These are phyloP conservation scores for Podospora fimiseda DNA, from an alignment of 495 filamentous ascomycete species.

Conservation along the genomic window DNA sequence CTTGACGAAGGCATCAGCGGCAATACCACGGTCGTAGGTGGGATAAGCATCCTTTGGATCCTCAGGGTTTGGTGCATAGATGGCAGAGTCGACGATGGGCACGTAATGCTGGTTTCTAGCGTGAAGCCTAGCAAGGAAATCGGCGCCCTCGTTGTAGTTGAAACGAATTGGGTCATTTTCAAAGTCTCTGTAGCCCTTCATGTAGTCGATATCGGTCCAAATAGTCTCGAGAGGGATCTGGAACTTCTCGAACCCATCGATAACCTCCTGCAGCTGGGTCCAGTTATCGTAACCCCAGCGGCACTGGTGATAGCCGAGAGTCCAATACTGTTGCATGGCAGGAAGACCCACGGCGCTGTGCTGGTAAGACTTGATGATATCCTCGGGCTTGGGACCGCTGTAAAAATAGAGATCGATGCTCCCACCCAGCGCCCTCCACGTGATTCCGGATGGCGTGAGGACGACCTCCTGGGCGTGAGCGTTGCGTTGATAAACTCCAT, in stretches of 20 bases:
- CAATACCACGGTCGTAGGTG: constrained; percentile 61
- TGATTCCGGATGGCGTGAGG: constrained; percentile 57
- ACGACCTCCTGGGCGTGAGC: constrained; percentile 73
- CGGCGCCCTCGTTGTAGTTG: constrained; percentile 54
- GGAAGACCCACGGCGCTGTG: constrained; percentile 61
- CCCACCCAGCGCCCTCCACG: constrained; percentile 76
- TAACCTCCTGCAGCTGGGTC: constrained; percentile 66
- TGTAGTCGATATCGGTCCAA: constrained; percentile 83
- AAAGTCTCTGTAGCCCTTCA: constrained; percentile 63
- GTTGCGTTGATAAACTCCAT: constrained; percentile 79
- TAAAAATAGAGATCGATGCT: constrained; percentile 80
- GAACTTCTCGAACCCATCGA: constrained; percentile 65
- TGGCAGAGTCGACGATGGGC: constrained; percentile 77
- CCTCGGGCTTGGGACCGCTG: constrained; percentile 61
- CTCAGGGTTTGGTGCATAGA: constrained; percentile 69
- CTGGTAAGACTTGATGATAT: constrained; percentile 67
- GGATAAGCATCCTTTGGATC: constrained; percentile 66
- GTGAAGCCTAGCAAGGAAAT: constrained; percentile 63
- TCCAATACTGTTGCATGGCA: constrained; percentile 85
- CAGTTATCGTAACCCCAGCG: constrained; percentile 76
- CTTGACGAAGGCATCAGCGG: constrained; percentile 59
- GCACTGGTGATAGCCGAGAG: constrained; percentile 80
- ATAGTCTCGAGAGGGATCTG: constrained; percentile 77
- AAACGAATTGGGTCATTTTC: constrained; percentile 66
- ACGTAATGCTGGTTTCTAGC: constrained; percentile 65